These are phyloP conservation scores for Eucalyptus guilfoylei DNA, from an alignment of 345 rosid species.

Conservation along the genomic window DNA sequence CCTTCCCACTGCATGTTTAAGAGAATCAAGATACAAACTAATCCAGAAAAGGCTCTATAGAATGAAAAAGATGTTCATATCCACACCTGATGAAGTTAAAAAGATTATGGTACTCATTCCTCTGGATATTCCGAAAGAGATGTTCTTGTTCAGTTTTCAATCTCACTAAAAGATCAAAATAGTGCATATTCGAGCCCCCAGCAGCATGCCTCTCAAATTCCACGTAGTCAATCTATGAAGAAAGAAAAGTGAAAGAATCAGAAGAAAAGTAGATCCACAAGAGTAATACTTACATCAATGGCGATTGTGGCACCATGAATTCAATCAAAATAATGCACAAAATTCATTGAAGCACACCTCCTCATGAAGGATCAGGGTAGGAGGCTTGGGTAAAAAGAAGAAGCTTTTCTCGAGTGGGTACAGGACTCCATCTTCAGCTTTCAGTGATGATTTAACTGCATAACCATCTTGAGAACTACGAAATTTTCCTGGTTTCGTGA, in stretches of 20 bases:
- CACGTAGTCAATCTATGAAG: slow-evolving; percentile 71
- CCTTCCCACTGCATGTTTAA: slow-evolving; percentile 45
- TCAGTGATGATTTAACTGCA: slow-evolving; percentile 95
- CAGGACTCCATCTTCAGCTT: slow-evolving; percentile 95
- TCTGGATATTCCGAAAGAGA: slow-evolving; percentile 91
- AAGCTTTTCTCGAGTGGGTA: slow-evolving; percentile 98
- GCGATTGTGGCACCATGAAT: background rate
- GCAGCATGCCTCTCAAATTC: slow-evolving; percentile 99
- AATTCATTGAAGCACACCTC: slow-evolving; percentile 36
- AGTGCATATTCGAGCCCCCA: slow-evolving; percentile 99
- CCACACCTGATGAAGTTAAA: slow-evolving; percentile 75
- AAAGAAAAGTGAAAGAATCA: background rate
- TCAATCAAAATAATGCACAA: background rate
- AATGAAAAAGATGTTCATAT: background rate
- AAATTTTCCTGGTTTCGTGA: slow-evolving; percentile 95
- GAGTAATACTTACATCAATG: background rate
- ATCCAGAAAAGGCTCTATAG: background rate
- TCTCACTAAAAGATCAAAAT: slow-evolving; percentile 90
- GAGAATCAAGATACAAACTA: background rate
- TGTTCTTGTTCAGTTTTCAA: slow-evolving; percentile 94
- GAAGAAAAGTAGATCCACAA: background rate
- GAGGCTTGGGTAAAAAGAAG: slow-evolving; percentile 96
- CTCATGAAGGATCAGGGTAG: slow-evolving; percentile 95
- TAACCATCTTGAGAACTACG: slow-evolving; percentile 96
- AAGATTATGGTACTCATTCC: slow-evolving; percentile 90